phyloP scores from a whole-genome alignment of 1,284 basidiomycete genomes.

The Vanrija sp. region DNA sequence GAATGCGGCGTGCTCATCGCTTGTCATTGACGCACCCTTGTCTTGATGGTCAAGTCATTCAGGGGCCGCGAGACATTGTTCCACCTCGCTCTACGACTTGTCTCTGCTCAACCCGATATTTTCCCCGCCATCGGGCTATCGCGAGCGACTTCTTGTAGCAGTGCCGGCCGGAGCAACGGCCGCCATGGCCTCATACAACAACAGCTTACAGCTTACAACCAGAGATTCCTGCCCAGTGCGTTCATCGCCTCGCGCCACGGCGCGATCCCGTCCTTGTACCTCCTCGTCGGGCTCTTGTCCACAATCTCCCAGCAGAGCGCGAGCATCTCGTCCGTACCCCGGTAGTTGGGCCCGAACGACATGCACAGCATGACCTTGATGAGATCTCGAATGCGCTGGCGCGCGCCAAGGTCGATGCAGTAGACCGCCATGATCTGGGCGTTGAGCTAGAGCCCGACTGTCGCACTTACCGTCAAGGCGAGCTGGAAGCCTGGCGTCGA shows the following conservation, averaged over 20 bases:
- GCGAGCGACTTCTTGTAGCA: too few relatives aligned
- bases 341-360: constrained; percentile 13
- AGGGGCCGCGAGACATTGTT: too few relatives aligned
- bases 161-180: too few relatives aligned
- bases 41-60: too few relatives aligned
- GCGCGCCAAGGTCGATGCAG: neutral
- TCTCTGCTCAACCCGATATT: too few relatives aligned
- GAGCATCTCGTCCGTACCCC: constrained; percentile 13
- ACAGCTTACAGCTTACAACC: neutral
- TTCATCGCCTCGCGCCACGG: constrained; percentile 19
- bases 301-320: constrained; percentile 14
- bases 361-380: constrained; percentile 7
- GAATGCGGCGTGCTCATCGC: too few relatives aligned
- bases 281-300: constrained; percentile 9
- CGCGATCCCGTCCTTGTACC: constrained; percentile 19
- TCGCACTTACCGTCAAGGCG: constrained; percentile 3
- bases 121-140: too few relatives aligned
- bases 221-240: constrained; percentile 11
- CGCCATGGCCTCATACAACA: too few relatives aligned
- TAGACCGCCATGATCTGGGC: constrained; percentile 15
- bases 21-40: too few relatives aligned
- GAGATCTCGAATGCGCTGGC: constrained; percentile 4
- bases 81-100: too few relatives aligned
- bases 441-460: too few relatives aligned
- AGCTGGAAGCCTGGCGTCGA: constrained; percentile 13